Base-by-base conservation (phyloP, 495 filamentous ascomycete species). In the Chaetomidium leptoderma region DNA sequence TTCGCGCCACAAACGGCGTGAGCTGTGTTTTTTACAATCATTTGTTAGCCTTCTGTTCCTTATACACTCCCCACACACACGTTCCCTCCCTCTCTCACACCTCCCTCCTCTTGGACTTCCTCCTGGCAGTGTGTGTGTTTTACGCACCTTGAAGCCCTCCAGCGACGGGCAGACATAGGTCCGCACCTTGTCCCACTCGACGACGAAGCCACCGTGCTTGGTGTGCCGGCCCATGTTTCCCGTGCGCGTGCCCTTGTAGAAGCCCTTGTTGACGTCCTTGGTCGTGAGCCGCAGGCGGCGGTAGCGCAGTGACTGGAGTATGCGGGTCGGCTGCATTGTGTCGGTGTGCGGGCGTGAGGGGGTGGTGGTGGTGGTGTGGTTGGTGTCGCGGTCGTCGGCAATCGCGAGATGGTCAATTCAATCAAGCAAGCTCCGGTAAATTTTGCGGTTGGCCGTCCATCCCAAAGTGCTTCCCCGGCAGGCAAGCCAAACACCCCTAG, bases 221-320 rank as follows among this genome's bases (percentile, higher is more conserved):
- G 89, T 91, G 72, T 96, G 92, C 32, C 76, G 70, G 60, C 93
- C 93, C 84, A 92, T 89, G 36, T 86, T 82, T 13, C 95, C 95
- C 0, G 89, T 83, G 23, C 92, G 80, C 58, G 83, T 97, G 68
- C 95, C 95, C 78, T 97, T 97, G 83, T 97, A 97, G 82, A 85
- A 98, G 48, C 90, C 93, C 70, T 91, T 90, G 69, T 87, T 87
- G 75, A 89, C 85, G 70, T 89, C 83, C 75, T 98, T 98, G 59
- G 93, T 97, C 5, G 88, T 96, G 53, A 98, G 78, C 19, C 78
- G 76, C 42, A 89, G 76, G 51, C 86, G 85, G 66, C 88, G 84
- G 63, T 72, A 80, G 55, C 58, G 62, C 53, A 90, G 63, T 46
- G 79, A 78, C 70, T 82, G 78, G 70, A 96, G 85, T 35, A 80